Evolutionary conservation across 139 green algal species (phyloP).

Genomic region (Asterochloris sp.): DNA sequence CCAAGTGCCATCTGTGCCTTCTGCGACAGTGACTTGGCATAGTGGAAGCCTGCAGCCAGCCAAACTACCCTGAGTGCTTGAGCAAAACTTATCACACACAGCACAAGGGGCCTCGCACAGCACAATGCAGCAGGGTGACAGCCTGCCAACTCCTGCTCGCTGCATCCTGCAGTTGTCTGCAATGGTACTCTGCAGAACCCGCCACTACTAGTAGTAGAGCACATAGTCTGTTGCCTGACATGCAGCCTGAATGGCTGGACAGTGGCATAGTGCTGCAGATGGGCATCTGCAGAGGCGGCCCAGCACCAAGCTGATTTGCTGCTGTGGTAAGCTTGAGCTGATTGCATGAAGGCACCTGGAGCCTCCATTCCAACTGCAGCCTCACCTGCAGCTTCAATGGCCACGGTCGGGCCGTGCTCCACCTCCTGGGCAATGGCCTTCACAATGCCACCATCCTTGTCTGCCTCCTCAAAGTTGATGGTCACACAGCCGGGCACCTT

Average conservation of each 20-base stretch:
- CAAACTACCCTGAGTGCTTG: no score
- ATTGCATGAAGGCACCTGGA: no score
- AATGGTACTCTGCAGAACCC: no score
- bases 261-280: no score
- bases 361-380: no score
- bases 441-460: conserved; percentile 24
- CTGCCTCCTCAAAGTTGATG: conserved; percentile 53
- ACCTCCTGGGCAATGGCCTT: conserved; percentile 33
- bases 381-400: conserved; percentile 55
- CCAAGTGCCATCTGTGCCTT: conserved; percentile 46
- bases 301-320: no score
- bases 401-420: conserved; percentile 50
- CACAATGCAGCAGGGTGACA: background rate
- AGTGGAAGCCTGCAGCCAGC: conserved; percentile 59
- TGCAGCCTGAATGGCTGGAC: no score
- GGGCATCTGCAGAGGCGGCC: no score
- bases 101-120: no score
- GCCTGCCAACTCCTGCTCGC: background rate
- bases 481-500: conserved; percentile 34
- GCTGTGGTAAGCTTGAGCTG: no score
- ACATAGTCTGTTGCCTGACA: no score
- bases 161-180: background rate
- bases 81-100: background rate
- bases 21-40: conserved; percentile 45
- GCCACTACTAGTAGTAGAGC: no score